Conservation (phyloP, 2,329 filamentous ascomycete species). For the Colletotrichum aenigma region DNA sequence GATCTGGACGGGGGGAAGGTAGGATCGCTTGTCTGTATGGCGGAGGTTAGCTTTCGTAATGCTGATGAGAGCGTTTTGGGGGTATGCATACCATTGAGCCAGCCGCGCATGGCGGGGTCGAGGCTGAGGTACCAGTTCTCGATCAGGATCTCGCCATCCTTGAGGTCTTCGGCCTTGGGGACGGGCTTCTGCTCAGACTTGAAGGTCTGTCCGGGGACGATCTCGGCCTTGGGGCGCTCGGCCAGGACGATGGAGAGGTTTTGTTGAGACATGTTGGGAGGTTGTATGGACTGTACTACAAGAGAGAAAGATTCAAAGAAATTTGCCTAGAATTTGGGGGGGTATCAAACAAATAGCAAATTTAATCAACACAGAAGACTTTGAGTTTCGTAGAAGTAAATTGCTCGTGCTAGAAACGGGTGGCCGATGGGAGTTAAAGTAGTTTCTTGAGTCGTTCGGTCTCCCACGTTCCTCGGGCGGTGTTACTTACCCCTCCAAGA, state of each 20-base stretch:
- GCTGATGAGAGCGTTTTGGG: no score
- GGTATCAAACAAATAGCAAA: not conserved
- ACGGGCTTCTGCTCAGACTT: conserved; percentile 53
- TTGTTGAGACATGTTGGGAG: conserved; percentile 42
- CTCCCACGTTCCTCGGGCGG: not conserved
- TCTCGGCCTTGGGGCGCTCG: conserved; percentile 63
- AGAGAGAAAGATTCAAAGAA: not conserved
- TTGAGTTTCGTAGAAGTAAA: not conserved
- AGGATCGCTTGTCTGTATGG: conserved; percentile 52
- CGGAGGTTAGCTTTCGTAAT: not conserved
- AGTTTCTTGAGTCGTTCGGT: not conserved
- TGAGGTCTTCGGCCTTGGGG: conserved; percentile 56
- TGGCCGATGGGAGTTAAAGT: not conserved
- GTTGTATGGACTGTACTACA: not conserved
- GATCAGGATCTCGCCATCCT: conserved; percentile 68
- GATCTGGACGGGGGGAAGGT: conserved; percentile 71
- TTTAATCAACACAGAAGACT: not conserved
- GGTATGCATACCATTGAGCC: conserved; percentile 59
- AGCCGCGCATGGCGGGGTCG: conserved; percentile 79
- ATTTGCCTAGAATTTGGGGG: not conserved
- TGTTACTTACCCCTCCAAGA: not conserved
- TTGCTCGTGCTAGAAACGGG: not conserved
- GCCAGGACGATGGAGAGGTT: conserved; percentile 63
- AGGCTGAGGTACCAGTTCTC: conserved; percentile 69
- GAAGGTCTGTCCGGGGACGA: conserved; percentile 72